Evolutionary conservation across 202 grass and related monocot genomes (phyloP), one percentile per base, ranked within the genome.

Genomic region (Schoenoplectus triqueter): DNA sequence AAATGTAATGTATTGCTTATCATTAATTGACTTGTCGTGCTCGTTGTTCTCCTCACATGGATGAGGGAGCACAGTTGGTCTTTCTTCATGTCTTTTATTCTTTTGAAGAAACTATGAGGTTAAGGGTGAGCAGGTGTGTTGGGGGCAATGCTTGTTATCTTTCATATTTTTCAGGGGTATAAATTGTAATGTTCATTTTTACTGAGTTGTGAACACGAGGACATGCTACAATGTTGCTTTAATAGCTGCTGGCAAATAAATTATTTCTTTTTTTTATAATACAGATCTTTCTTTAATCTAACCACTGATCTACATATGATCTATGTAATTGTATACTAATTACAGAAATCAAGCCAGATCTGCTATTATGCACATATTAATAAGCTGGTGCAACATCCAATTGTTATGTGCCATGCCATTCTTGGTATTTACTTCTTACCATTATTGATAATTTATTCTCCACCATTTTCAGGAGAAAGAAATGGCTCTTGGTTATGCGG

Each of bases 391-490:
- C 51, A 73, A 51, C 18, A 9, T 51, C 18, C 9, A 51, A 10
- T 78, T 2, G 9, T 49, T 76, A 56, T 56, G 52, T 61, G 86
- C 76, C 13, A 47, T 73, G 52, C 41, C 64, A 45, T 89, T 66
- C 57, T 56, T 85, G 65, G 66, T 77, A 86, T 54, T 63, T 65
- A 65, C 11, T 89, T 80, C 18, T 76, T 91, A 67, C 14, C 41
- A 59, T 76, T 81, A 59, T 5, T 82, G 59, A 22, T 85, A 19
- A 86, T 92, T 50, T 88, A 54, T 66, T 73, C 85, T 88, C 80
- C 22, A 64, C 84, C 85, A 83, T 78, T 52, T 70, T 82, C 93
- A 99, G 97, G 97, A 99, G 91, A 99, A 99, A 94, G 97, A 99
- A 94, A 92, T 10, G 80, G 93, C 97, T 69, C 89, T 99, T 91